A percentile compares a stretch with the other conserved stretches of the same genome.
Evolutionary conservation across 2,329 filamentous ascomycete species (phyloP).

Genomic region (Lasiodiplodia citricola): DNA sequence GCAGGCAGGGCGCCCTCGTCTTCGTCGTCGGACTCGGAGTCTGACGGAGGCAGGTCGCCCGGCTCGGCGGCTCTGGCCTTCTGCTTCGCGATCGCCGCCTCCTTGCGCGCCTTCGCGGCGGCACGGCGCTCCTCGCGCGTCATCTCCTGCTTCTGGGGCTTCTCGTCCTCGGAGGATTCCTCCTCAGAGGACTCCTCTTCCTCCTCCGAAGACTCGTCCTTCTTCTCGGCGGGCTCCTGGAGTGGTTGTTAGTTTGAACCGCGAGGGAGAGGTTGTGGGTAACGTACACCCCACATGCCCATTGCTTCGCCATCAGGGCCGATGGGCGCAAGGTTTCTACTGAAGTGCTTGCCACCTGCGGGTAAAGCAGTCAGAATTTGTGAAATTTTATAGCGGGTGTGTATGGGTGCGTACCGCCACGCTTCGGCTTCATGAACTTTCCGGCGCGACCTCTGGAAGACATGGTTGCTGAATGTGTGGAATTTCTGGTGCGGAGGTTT

Average conservation of each 20-base stretch:
- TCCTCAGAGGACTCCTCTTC: slow-evolving; percentile 38
- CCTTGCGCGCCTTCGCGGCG: slow-evolving; percentile 87
- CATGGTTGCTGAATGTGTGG: slow-evolving; percentile 40
- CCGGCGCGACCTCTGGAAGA: slow-evolving; percentile 77
- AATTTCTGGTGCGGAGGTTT: slow-evolving; percentile 5
- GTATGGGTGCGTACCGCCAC: slow-evolving; percentile 71
- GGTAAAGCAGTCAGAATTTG: background rate
- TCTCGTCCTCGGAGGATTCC: slow-evolving; percentile 52
- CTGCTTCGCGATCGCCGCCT: slow-evolving; percentile 80
- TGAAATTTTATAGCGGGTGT: background rate
- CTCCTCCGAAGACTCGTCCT: slow-evolving; percentile 51
- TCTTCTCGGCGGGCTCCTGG: slow-evolving; percentile 51
- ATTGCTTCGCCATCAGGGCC: slow-evolving; percentile 88
- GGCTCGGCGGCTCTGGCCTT: slow-evolving; percentile 75
- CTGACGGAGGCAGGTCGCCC: slow-evolving; percentile 82
- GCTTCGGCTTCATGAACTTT: slow-evolving; percentile 92
- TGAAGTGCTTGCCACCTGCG: slow-evolving; percentile 94
- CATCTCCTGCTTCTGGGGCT: slow-evolving; percentile 56
- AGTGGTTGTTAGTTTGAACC: slow-evolving; percentile 31
- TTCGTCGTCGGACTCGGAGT: slow-evolving; percentile 64
- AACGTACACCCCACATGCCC: slow-evolving; percentile 80
- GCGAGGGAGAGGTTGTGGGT: background rate
- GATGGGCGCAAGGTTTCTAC: slow-evolving; percentile 83
- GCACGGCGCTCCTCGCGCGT: slow-evolving; percentile 88
- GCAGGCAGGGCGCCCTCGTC: slow-evolving; percentile 69